Evolutionary conservation across 345 rosid species (phyloP), one percentile per base, ranked within the genome.

Genomic region (Eutrema yunnanense): DNA sequence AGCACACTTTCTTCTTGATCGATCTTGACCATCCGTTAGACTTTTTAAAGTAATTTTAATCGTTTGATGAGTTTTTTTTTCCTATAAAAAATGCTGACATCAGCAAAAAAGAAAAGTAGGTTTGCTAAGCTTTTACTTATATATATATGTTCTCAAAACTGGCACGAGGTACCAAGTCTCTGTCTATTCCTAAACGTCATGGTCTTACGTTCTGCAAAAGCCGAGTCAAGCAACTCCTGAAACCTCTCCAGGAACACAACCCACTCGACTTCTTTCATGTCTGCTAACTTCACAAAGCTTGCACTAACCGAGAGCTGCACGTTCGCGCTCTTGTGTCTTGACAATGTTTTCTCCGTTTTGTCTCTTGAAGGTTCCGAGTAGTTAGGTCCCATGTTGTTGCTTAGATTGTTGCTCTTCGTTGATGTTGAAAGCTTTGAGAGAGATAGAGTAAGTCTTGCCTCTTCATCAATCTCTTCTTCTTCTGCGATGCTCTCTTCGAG

Each of bases 141-240:
- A 19, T 19, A 19, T 22, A 22, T 22, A 22, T 22, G 26, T 0
- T 1, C 30, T 86, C 82, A 87, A 83, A 87, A 87, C 86, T 82
- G 82, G 84, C 92, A 87, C 5, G 92, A 85, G 4, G 87, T 87
- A 27, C 92, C 89, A 47, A 87, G 83, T 81, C 87, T 79, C 80
- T 75, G 92, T 49, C 83, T 82, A 72, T 77, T 82, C 70, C 85
- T 79, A 22, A 76, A 22, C 29, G 85, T 79, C 48, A 65, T 57
- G 1, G 76, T 73, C 67, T 77, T 77, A 10, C 86, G 81, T 36
- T 79, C 67, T 7, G 62, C 73, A 48, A 85, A 82, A 44, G 85
- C 86, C 6, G 85, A 86, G 47, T 59, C 29, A 40, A 87, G 85
- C 42, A 87, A 85, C 73, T 81, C 92, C 66, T 79, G 75, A 29